Base-by-base conservation (phyloP, 768 basidiomycete genomes). In the Floccularia luteovirens region DNA sequence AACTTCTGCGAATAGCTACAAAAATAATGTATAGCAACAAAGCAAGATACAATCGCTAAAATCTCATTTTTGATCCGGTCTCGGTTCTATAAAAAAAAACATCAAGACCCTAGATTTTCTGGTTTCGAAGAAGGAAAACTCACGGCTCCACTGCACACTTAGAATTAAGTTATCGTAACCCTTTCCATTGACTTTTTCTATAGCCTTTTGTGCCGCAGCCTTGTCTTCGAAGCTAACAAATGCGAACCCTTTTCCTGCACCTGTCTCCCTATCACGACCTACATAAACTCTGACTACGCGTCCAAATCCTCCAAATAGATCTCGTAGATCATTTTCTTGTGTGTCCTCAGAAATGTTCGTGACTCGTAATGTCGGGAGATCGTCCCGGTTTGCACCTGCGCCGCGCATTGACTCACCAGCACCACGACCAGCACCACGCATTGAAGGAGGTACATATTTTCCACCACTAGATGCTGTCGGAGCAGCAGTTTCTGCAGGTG, bases 331-430 rank as follows among this genome's bases (percentile, higher is more conserved):
- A 54, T 79, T 82, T 57, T 99, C 96, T 50, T 87, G 82, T 2
- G 92, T 92, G 52, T 99, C 96, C 59, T 90, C 87, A 3, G 89
- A 90, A 44, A 99, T 84, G 53, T 98, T 98, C 24, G 96, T 97
- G 48, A 99, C 90, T 22, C 96, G 90, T 13, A 99, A 74, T 0
- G 96, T 99, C 2, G 96, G 96, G 16, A 93, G 74, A 54, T 98
- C 96, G 58, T 97, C 92, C 28, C 94, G 77, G 13, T 61, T 69
- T 32, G 72, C 68, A 13, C 74, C 72, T 35, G 72, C 57, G 28
- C 72, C 70, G 51, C 70, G 72, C 85, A 91, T 89, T 1, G 82
- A 69, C 54, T 91, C 90, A 36, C 90, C 89, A 5, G 80, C 65
- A 10, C 67, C 63, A n/a, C 68, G 75, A 24, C 69, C 73, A 63